Base-by-base conservation (phyloP, 2,329 filamentous ascomycete genomes). In the Cladobotryum mycophilum region DNA sequence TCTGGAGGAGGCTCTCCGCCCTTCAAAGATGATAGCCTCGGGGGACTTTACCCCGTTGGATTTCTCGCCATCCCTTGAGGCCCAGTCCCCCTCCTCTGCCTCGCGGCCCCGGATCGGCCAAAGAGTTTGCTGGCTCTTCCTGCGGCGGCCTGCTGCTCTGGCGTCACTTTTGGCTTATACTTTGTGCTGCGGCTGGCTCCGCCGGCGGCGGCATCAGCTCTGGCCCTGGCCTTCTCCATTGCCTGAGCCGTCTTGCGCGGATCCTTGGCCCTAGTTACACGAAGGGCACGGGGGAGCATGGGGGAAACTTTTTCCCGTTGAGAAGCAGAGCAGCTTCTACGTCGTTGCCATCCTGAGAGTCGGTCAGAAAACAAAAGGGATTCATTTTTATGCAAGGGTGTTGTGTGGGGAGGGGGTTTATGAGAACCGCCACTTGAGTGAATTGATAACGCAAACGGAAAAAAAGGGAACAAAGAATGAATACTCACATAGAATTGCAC, bases 291-390 rank as follows among this genome's bases (percentile, higher is more conserved):
- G 9, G 92, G 92, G n/a, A 97, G 82, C 81, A 96, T 85, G 15
- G 92, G 92, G 92, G 90, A 63, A 91, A 97, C 61, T 88, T 93
- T 75, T 97, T 95, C 55, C 84, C 91, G 65, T 96, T 81, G 54
- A 92, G 81, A 37, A 95, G 79, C 12, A 99, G 78, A 2, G 93
- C 93, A n/a, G 86, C 81, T 69, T 99, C 93, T 42, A 99, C 92
- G 41, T 85, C 77, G 61, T 95, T 96, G 55, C 78, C 82, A 61
- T 97, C 89, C 75, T 85, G 60, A 11, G 12, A 34, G 13, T 51
- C 44, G 47, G 47, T 43, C 22, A 36, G 12, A 25, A 18, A 14
- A 25, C 12, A 13, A 7, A 14, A 30, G 25, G 3, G 25, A 30
- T 30, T 30, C 25, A 11, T 30, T 30, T 30, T 30, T 30, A 30